A percentile compares a stretch with the other conserved stretches of the same genome.
Conservation (phyloP, 202 grass and related monocot species). For the Digitaria exilis region DNA sequence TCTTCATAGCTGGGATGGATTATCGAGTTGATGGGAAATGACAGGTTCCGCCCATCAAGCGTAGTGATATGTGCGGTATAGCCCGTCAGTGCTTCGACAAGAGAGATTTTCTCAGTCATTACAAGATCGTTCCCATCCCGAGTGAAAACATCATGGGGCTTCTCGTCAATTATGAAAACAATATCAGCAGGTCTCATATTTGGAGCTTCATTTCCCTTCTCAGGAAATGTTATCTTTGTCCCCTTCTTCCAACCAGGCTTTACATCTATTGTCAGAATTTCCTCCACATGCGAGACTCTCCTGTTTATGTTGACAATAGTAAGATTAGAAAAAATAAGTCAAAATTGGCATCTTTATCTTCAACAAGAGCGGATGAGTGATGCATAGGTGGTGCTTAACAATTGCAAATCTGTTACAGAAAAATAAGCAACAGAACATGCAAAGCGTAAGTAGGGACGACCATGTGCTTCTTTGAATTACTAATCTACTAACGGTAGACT, state of each 20-base stretch:
- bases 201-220: constrained; percentile 87
- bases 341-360: neutral
- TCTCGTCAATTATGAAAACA: constrained; percentile 91
- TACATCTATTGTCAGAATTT: constrained; percentile 89
- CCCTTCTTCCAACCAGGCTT: constrained; percentile 96
- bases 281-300: constrained; percentile 61
- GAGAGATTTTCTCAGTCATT: constrained; percentile 75
- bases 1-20: constrained; percentile 80
- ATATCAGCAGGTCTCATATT: constrained; percentile 85
- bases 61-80: constrained; percentile 62
- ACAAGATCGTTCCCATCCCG: constrained; percentile 91
- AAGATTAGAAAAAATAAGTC: constrained; percentile 20
- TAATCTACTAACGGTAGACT: neutral
- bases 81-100: constrained; percentile 82
- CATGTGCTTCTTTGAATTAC: neutral
- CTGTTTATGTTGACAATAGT: constrained; percentile 43
- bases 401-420: neutral
- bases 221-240: constrained; percentile 80
- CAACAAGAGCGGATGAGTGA: neutral
- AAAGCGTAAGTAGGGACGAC: neutral
- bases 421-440: neutral
- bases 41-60: constrained; percentile 74
- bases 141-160: constrained; percentile 85
- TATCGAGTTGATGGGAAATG: constrained; percentile 59
- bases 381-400: constrained; percentile 1